These are phyloP conservation scores for Collybia nuda DNA, from an alignment of 768 basidiomycete species.

Conservation along the genomic window DNA sequence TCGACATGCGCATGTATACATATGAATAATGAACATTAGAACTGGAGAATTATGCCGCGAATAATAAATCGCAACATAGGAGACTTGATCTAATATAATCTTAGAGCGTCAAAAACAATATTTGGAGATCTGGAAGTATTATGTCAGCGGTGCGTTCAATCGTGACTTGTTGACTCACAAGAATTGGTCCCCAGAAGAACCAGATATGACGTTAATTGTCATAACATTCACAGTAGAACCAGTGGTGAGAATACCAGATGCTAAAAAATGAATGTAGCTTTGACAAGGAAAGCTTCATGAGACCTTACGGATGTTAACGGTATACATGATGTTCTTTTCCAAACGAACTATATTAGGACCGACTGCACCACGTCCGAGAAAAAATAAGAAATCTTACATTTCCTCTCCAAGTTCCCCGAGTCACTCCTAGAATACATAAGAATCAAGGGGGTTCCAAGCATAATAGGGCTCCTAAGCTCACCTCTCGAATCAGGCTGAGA, in stretches of 20 bases:
- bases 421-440: slow-evolving; percentile 22
- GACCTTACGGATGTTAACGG: slow-evolving; percentile 31
- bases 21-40: no score
- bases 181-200: slow-evolving; percentile 28
- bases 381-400: slow-evolving; percentile 24
- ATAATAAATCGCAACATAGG: no score
- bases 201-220: slow-evolving; percentile 32
- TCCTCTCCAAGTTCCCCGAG: slow-evolving; percentile 36
- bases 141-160: background rate
- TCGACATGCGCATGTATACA: no score
- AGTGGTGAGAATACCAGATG: slow-evolving; percentile 26
- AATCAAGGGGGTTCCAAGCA: background rate
- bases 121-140: slow-evolving; percentile 25
- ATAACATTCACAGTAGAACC: slow-evolving; percentile 24
- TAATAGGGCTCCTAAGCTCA: background rate
- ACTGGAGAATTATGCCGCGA: no score
- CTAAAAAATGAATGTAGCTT: slow-evolving; percentile 12
- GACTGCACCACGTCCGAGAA: background rate
- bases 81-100: slow-evolving; percentile 18
- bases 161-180: slow-evolving; percentile 22
- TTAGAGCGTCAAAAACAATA: slow-evolving; percentile 28
- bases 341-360: background rate
- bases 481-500: slow-evolving; percentile 31
- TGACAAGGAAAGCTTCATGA: background rate
- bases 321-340: slow-evolving; percentile 31